Conservation (phyloP, 225 moss, liverwort and hornwort species). For the Marchantia paleacea region DNA sequence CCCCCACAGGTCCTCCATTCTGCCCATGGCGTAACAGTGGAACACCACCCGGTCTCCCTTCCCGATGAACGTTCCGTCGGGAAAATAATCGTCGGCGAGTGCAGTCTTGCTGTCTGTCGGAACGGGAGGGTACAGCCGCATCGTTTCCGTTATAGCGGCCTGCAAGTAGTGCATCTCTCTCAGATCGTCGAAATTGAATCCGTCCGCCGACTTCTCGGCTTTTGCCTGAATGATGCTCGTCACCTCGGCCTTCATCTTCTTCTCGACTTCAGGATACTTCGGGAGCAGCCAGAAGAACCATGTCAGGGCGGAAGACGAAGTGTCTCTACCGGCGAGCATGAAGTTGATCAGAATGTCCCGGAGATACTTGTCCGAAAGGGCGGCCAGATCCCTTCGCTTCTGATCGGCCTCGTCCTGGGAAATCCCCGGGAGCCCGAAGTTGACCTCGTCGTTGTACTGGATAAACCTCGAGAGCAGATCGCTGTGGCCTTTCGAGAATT, state of each 20-base stretch:
- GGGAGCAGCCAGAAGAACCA: conserved; percentile 41
- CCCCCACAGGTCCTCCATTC: conserved; percentile 18
- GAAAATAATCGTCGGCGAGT: conserved; percentile 3
- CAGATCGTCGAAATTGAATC: conserved; percentile 27
- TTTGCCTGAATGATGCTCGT: conserved; percentile 8
- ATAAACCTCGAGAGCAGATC: conserved; percentile 45
- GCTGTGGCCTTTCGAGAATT: conserved; percentile 6
- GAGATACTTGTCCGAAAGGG: conserved; percentile 21
- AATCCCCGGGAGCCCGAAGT: conserved; percentile 44
- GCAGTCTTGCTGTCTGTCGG: conserved; percentile 20
- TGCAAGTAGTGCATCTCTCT: conserved; percentile 29
- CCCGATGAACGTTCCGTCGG: conserved; percentile 4
- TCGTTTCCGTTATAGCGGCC: background rate
- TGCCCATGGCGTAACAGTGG: conserved; percentile 13
- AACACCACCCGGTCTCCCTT: conserved; percentile 5
- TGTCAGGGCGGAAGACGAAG: conserved; percentile 30
- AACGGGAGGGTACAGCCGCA: conserved; percentile 33
- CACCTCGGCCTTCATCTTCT: conserved; percentile 32
- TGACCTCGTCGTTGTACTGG: conserved; percentile 21
- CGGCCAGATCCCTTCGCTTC: conserved; percentile 37
- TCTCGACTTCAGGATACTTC: background rate
- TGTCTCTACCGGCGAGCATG: conserved; percentile 49
- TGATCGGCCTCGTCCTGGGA: conserved; percentile 39
- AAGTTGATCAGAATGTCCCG: conserved; percentile 46
- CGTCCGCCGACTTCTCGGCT: conserved; percentile 4